Conservation (phyloP, 2,329 filamentous ascomycete genomes). For the Pyricularia grisea region DNA sequence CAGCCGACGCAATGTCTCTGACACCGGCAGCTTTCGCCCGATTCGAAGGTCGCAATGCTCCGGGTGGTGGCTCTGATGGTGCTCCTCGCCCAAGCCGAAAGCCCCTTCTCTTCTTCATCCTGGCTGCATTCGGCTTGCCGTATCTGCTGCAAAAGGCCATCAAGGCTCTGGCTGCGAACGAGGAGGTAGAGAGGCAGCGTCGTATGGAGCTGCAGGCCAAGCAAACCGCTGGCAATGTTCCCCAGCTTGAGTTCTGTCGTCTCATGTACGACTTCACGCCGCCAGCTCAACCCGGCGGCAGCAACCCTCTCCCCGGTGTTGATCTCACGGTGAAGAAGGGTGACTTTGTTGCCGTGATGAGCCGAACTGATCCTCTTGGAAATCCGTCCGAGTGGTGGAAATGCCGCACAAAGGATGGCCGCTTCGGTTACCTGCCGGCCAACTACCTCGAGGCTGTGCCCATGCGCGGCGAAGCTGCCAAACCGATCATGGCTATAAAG, state of each 20-base stretch:
- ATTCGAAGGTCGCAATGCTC: conserved; percentile 61
- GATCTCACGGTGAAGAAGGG: conserved; percentile 91
- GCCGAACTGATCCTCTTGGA: conserved; percentile 85
- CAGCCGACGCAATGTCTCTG: conserved; percentile 75
- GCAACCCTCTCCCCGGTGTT: conserved; percentile 54
- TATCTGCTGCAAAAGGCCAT: conserved; percentile 98
- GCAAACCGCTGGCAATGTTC: conserved; percentile 52
- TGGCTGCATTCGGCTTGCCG: conserved; percentile 89
- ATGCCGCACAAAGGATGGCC: conserved; percentile 80
- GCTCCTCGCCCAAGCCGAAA: conserved; percentile 78
- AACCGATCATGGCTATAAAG: conserved; percentile 31
- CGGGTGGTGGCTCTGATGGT: conserved; percentile 40
- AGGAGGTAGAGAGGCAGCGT: conserved; percentile 71
- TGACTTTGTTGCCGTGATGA: conserved; percentile 87
- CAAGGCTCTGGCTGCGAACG: conserved; percentile 67
- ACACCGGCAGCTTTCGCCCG: conserved; percentile 86
- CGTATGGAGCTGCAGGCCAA: conserved; percentile 37
- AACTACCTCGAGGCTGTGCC: conserved; percentile 64
- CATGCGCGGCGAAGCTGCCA: conserved; percentile 35
- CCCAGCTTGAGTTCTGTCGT: conserved; percentile 92
- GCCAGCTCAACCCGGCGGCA: conserved; percentile 43
- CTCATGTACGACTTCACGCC: conserved; percentile 87
- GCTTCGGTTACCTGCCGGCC: conserved; percentile 83
- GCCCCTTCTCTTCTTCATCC: conserved; percentile 89
- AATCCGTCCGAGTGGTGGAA: conserved; percentile 96